These are phyloP conservation scores for Bothia castanella DNA, from an alignment of 1,284 basidiomycete genomes.

Conservation along the genomic window DNA sequence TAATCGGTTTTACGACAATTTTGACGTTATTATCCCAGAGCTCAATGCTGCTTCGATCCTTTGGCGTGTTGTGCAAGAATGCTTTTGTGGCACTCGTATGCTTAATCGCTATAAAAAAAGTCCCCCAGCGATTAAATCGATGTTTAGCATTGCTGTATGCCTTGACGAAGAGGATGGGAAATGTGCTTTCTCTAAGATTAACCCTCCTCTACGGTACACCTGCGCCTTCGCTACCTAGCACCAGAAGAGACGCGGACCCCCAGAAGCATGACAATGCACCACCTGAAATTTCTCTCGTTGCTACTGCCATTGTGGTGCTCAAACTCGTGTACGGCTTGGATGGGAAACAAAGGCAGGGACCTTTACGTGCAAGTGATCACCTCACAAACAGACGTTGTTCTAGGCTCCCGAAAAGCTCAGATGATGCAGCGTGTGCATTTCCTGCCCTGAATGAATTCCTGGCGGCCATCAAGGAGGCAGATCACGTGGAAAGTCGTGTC, in stretches of 20 bases:
- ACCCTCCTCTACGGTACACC: slow-evolving; percentile 58
- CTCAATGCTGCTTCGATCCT: slow-evolving; percentile 75
- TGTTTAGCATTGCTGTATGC: slow-evolving; percentile 58
- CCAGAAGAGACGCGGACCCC: slow-evolving; percentile 40
- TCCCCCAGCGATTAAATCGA: slow-evolving; percentile 6
- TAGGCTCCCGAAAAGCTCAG: slow-evolving; percentile 46
- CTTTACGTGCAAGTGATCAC: slow-evolving; percentile 6
- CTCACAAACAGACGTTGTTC: slow-evolving; percentile 17
- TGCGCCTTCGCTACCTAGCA: slow-evolving; percentile 39
- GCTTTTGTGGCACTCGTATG: slow-evolving; percentile 75
- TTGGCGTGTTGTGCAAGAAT: slow-evolving; percentile 68
- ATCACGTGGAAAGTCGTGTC: slow-evolving; percentile 33
- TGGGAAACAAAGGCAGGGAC: slow-evolving; percentile 52
- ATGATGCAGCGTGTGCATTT: slow-evolving; percentile 64
- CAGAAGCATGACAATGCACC: slow-evolving; percentile 63
- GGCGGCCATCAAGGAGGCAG: slow-evolving; percentile 40
- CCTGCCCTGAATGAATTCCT: slow-evolving; percentile 55
- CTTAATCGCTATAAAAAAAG: slow-evolving; percentile 21
- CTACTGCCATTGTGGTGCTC: slow-evolving; percentile 64
- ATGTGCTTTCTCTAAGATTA: slow-evolving; percentile 57
- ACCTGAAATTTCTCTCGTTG: slow-evolving; percentile 71
- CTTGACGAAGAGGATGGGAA: slow-evolving; percentile 56
- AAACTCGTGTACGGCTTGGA: slow-evolving; percentile 85
- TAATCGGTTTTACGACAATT: slow-evolving; percentile 47
- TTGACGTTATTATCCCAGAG: slow-evolving; percentile 70